Percentiles rank a stretch among this genome's conserved stretches.
phyloP scores from a whole-genome alignment of 768 basidiomycete species.

The Termitomyces sp. region DNA sequence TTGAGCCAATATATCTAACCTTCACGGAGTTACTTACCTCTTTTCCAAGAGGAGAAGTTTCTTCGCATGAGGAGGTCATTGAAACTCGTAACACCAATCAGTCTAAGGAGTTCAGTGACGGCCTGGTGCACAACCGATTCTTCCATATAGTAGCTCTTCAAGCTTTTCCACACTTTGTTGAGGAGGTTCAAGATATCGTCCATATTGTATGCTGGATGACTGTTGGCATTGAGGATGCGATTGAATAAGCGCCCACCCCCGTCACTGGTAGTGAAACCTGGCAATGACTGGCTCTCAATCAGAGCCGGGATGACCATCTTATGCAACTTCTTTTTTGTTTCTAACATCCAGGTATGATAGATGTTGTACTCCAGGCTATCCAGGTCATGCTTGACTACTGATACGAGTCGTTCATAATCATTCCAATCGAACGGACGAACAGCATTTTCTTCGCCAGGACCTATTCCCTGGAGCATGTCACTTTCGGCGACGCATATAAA shows the following conservation, averaged over 20 bases:
- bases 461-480: constrained; percentile 97
- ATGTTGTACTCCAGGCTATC: constrained; percentile 99
- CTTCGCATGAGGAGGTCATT: constrained; percentile 98
- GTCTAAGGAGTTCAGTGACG: constrained; percentile 88
- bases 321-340: constrained; percentile 90
- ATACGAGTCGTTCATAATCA: constrained; percentile 93
- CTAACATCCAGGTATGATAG: constrained; percentile 99
- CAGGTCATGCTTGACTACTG: constrained; percentile 98
- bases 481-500: constrained; percentile 99
- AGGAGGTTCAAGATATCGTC: constrained; percentile 95
- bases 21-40: constrained; percentile 53
- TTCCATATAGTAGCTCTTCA: constrained; percentile 99
- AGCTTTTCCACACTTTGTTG: constrained; percentile 96
- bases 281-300: constrained; percentile 95
- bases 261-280: constrained; percentile 95
- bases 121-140: constrained; percentile 96
- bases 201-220: constrained; percentile 91
- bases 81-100: constrained; percentile 95
- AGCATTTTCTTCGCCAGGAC: constrained; percentile 89
- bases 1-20: not conserved
- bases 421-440: constrained; percentile 95
- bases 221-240: constrained; percentile 82
- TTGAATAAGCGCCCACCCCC: constrained; percentile 92
- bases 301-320: constrained; percentile 99
- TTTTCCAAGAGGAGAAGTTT: constrained; percentile 99